Evolutionary conservation across 2,329 filamentous ascomycete species (phyloP).

Genomic region (Penicillium sp.): DNA sequence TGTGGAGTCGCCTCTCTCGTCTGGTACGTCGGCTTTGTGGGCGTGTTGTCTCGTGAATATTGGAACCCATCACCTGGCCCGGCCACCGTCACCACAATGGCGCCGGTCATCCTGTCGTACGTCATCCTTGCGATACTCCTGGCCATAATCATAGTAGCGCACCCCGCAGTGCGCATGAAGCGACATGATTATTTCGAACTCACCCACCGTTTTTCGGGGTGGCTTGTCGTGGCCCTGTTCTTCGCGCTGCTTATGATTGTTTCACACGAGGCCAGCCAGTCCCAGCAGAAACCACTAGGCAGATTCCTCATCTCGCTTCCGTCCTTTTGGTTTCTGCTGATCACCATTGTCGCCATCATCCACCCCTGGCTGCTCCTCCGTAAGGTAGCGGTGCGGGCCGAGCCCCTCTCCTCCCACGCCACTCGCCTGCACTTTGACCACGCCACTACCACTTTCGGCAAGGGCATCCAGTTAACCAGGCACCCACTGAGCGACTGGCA

Average conservation of each 20-base stretch:
- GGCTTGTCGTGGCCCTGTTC: conserved; percentile 66
- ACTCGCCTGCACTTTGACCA: conserved; percentile 70
- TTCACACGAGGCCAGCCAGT: conserved; percentile 45
- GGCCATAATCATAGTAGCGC: conserved; percentile 63
- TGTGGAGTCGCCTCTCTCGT: conserved; percentile 51
- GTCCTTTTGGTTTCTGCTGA: conserved; percentile 67
- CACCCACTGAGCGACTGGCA: conserved; percentile 72
- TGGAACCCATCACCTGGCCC: conserved; percentile 24
- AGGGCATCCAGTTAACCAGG: conserved; percentile 62
- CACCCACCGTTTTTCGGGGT: conserved; percentile 73
- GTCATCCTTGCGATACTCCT: conserved; percentile 60
- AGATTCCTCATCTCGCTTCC: conserved; percentile 50
- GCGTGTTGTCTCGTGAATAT: conserved; percentile 37
- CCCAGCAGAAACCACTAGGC: conserved; percentile 38
- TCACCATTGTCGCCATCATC: conserved; percentile 66
- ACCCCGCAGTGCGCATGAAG: conserved; percentile 63
- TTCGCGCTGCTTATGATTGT: conserved; percentile 64
- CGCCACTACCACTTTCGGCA: conserved; percentile 59
- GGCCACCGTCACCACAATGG: conserved; percentile 27
- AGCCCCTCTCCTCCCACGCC: conserved; percentile 71
- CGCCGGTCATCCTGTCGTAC: conserved; percentile 59
- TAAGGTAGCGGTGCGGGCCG: conserved; percentile 65
- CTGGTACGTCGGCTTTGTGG: conserved; percentile 49
- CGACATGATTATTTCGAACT: conserved; percentile 71
- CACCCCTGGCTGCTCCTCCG: conserved; percentile 75